These are phyloP conservation scores for Jackrogersella multiformis DNA, from an alignment of 495 filamentous ascomycete species.

Conservation along the genomic window DNA sequence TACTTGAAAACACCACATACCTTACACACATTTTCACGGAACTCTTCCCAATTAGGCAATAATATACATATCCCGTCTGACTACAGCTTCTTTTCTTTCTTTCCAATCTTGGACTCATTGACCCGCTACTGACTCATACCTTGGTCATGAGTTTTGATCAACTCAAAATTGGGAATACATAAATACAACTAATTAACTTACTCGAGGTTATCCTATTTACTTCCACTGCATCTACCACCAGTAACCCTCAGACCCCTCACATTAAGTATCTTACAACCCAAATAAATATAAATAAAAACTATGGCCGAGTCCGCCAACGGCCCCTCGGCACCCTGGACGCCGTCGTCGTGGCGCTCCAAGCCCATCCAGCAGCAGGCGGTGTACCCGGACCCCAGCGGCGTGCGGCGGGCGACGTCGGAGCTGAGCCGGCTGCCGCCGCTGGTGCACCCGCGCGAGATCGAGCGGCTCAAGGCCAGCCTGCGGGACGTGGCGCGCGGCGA, in stretches of 20 bases:
- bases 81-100: too few relatives aligned
- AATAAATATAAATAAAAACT: neutral
- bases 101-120: too few relatives aligned
- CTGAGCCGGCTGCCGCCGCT: conserved; percentile 84
- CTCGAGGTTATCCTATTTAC: too few relatives aligned
- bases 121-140: neutral
- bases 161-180: too few relatives aligned
- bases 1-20: neutral
- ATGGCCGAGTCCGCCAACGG: conserved; percentile 15
- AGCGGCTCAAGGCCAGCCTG: conserved; percentile 76
- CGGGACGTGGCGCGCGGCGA: conserved; percentile 90
- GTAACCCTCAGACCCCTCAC: too few relatives aligned
- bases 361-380: conserved; percentile 90
- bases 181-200: too few relatives aligned
- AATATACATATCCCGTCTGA: neutral
- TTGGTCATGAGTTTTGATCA: too few relatives aligned
- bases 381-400: conserved; percentile 73
- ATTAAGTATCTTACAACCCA: neutral
- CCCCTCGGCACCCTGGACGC: conserved; percentile 57
- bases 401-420: conserved; percentile 73
- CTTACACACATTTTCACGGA: neutral
- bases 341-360: conserved; percentile 84
- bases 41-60: conserved; percentile 26
- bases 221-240: too few relatives aligned
- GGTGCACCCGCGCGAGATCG: conserved; percentile 87